A percentile compares a stretch with the other conserved stretches of the same genome.
Evolutionary conservation across 495 filamentous ascomycete genomes (phyloP).

Genomic region (Penicillium tannophilum): DNA sequence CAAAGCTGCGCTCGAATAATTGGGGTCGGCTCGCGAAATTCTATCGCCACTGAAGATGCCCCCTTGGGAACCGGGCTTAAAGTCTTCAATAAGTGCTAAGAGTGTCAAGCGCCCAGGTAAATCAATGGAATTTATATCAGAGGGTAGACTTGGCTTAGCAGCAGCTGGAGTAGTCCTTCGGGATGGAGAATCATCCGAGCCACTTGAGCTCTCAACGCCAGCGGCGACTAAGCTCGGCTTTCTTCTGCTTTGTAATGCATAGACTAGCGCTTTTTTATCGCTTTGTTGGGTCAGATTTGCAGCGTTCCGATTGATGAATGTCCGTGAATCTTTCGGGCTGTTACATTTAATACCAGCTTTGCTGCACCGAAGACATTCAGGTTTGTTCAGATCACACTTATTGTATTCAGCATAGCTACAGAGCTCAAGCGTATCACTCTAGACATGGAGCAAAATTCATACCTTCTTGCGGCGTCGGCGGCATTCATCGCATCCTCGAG

Average conservation of each 20-base stretch:
- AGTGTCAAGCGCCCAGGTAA: not conserved
- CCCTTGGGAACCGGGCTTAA: not conserved
- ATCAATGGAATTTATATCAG: not conserved
- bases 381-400: conserved; percentile 1
- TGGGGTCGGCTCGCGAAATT: not conserved
- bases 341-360: conserved; percentile 5
- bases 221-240: not conserved
- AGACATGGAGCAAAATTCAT: not conserved
- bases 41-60: conserved; percentile 2
- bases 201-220: not conserved
- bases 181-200: not conserved
- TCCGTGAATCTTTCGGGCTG: conserved; percentile 1
- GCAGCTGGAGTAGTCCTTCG: not conserved
- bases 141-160: not conserved
- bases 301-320: not conserved
- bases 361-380: conserved; percentile 4
- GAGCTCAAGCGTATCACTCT: not conserved
- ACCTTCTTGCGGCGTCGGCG: conserved; percentile 12
- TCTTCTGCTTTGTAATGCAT: conserved; percentile 1
- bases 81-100: conserved; percentile 1
- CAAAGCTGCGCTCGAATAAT: conserved; percentile 1
- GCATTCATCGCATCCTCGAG: conserved; percentile 11
- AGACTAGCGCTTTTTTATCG: conserved; percentile 3
- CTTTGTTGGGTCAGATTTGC: conserved; percentile 2
- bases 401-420: not conserved